These are phyloP conservation scores for Lineolata rhizophorae DNA, from an alignment of 495 filamentous ascomycete species.

Conservation along the genomic window DNA sequence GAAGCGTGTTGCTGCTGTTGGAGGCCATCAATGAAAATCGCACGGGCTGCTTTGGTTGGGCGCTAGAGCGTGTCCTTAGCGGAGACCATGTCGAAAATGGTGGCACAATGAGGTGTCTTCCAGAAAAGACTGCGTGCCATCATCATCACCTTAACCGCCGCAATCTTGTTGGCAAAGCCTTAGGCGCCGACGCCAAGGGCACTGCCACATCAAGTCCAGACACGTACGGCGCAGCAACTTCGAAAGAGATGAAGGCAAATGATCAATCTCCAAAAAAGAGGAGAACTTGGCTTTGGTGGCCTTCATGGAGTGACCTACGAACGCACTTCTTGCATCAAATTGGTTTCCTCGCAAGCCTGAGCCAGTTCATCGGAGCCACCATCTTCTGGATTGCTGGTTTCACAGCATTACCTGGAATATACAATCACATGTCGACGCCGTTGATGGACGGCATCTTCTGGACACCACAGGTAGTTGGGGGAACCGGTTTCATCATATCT, in stretches of 20 bases:
- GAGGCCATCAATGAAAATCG: constrained; percentile 50
- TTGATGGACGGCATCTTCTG: constrained; percentile 38
- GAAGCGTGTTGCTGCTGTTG: constrained; percentile 38
- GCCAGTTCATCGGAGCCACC: constrained; percentile 38
- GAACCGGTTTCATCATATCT: constrained; percentile 38
- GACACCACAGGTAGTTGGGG: constrained; percentile 47
- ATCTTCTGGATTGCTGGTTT: constrained; percentile 51
- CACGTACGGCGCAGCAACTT: too few relatives aligned
- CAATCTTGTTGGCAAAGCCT: constrained; percentile 23
- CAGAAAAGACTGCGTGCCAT: constrained; percentile 6
- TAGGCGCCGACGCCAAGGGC: too few relatives aligned
- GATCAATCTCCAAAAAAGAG: background rate
- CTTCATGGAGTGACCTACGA: constrained; percentile 30
- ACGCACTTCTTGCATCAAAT: constrained; percentile 45
- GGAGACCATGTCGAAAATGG: background rate
- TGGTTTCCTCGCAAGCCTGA: constrained; percentile 41
- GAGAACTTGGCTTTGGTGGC: constrained; percentile 35
- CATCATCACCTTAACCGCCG: constrained; percentile 35
- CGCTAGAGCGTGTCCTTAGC: constrained; percentile 21
- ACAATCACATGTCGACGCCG: constrained; percentile 22
- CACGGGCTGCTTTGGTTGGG: constrained; percentile 51
- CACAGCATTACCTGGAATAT: constrained; percentile 38
- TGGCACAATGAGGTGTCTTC: too few relatives aligned
- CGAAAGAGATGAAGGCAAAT: too few relatives aligned
- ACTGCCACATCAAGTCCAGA: too few relatives aligned